phyloP scores from a whole-genome alignment of 352 stramenopile species.

The Globisporangium solare region DNA sequence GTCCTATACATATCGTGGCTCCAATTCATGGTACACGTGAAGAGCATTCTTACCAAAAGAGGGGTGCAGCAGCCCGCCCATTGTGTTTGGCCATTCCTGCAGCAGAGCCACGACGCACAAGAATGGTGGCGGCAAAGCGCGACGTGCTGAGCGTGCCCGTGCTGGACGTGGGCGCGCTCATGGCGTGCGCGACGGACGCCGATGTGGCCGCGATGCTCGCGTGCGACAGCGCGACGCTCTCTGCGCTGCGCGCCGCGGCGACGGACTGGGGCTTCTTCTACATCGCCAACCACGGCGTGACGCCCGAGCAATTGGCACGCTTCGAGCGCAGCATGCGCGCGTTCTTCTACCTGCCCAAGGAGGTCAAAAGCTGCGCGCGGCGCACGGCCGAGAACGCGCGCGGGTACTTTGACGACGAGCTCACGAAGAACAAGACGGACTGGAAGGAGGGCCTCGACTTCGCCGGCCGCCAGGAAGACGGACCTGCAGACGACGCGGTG shows the following conservation, averaged over 20 bases:
- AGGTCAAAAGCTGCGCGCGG: constrained; percentile 47
- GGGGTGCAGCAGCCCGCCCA: too few relatives aligned
- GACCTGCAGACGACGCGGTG: constrained; percentile 25
- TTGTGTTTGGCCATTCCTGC: too few relatives aligned
- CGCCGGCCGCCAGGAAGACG: constrained; percentile 34
- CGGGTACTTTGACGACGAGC: constrained; percentile 92
- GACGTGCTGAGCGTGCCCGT: constrained; percentile 25
- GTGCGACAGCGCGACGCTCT: constrained; percentile 26
- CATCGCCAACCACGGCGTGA: constrained; percentile 79
- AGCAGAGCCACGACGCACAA: too few relatives aligned
- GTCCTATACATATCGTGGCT: too few relatives aligned
- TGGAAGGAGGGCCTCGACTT: constrained; percentile 91
- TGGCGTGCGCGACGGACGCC: constrained; percentile 26
- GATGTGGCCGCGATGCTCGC: constrained; percentile 28
- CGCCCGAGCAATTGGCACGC: constrained; percentile 41
- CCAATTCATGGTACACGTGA: too few relatives aligned
- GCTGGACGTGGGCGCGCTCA: constrained; percentile 48
- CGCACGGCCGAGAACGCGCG: constrained; percentile 81
- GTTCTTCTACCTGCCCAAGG: constrained; percentile 82
- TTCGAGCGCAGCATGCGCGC: constrained; percentile 62
- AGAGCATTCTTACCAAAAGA: too few relatives aligned
- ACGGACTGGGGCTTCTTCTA: constrained; percentile 92
- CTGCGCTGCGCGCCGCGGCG: constrained; percentile 44
- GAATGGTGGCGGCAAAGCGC: neutral
- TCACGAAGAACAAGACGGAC: constrained; percentile 92